Conservation (phyloP, 805 yeast genomes). For the Yarrowia sp. region DNA sequence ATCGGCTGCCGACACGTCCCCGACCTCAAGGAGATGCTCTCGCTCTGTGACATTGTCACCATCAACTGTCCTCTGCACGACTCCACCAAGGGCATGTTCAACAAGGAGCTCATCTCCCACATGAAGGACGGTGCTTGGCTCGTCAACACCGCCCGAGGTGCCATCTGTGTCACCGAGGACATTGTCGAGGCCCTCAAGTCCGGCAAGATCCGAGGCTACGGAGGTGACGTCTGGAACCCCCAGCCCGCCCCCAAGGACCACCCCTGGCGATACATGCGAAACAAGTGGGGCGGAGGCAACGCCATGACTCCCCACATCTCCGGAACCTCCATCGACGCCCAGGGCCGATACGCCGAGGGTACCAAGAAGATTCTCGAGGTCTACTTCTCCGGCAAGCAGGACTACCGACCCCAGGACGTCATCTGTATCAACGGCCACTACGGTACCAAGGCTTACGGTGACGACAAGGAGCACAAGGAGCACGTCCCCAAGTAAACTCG, state of each 20-base stretch:
- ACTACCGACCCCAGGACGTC: slow-evolving; percentile 73
- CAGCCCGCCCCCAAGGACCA: slow-evolving; percentile 56
- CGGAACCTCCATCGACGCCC: slow-evolving; percentile 80
- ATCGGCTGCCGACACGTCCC: slow-evolving; percentile 46
- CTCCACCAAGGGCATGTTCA: slow-evolving; percentile 23
- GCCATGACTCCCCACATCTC: slow-evolving; percentile 84
- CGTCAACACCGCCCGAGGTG: slow-evolving; percentile 64
- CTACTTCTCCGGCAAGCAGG: slow-evolving; percentile 58
- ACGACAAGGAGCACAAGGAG: slow-evolving; percentile 38
- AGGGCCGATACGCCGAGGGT: slow-evolving; percentile 68
- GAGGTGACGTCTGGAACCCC: slow-evolving; percentile 50
- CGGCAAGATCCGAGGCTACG: slow-evolving; percentile 54
- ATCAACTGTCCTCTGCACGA: slow-evolving; percentile 24
- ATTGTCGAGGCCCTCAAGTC: slow-evolving; percentile 47
- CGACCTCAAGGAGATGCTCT: slow-evolving; percentile 32
- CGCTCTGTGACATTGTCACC: slow-evolving; percentile 9
- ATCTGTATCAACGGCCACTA: slow-evolving; percentile 70
- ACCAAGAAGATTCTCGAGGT: slow-evolving; percentile 61
- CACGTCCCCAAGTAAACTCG: slow-evolving; percentile 3
- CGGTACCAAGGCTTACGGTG: slow-evolving; percentile 71
- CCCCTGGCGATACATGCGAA: slow-evolving; percentile 71
- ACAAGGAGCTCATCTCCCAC: slow-evolving; percentile 16
- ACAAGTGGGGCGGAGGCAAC: slow-evolving; percentile 69
- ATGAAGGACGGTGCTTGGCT: slow-evolving; percentile 55
- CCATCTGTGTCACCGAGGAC: slow-evolving; percentile 54